Conservation (phyloP, 148 eudicot species). For the Silene uniflora region DNA sequence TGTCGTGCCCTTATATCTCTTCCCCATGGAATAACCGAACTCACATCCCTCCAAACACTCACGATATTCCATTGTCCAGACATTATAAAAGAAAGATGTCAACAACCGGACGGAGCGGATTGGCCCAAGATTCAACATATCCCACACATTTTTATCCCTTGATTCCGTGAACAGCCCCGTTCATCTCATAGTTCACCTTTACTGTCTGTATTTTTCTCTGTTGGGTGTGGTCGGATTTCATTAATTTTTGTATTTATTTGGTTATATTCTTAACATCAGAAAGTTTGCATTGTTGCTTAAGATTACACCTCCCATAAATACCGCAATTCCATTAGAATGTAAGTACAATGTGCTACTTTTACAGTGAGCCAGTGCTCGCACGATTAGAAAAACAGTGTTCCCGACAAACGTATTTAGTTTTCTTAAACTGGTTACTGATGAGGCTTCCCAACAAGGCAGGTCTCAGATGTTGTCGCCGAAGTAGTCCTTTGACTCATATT, state of each 20-base stretch:
- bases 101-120: not conserved
- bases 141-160: not conserved
- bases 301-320: too few relatives aligned
- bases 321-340: too few relatives aligned
- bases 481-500: conserved; percentile 59
- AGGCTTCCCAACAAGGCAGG: conserved; percentile 58
- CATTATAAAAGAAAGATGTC: not conserved
- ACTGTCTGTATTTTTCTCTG: too few relatives aligned
- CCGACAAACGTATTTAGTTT: conserved; percentile 40
- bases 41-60: not conserved
- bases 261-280: too few relatives aligned
- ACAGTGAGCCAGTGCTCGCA: conserved; percentile 45
- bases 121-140: not conserved
- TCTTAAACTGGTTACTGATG: conserved; percentile 34
- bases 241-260: too few relatives aligned
- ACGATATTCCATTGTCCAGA: not conserved
- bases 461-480: conserved; percentile 49
- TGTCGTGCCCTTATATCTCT: not conserved
- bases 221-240: too few relatives aligned
- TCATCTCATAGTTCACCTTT: too few relatives aligned
- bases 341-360: too few relatives aligned
- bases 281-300: too few relatives aligned
- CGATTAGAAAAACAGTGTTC: conserved; percentile 86
- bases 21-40: not conserved
- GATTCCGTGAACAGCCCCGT: too few relatives aligned